Evolutionary conservation across 306 rosid genomes (phyloP).

Genomic region (Boehmeria nivea): DNA sequence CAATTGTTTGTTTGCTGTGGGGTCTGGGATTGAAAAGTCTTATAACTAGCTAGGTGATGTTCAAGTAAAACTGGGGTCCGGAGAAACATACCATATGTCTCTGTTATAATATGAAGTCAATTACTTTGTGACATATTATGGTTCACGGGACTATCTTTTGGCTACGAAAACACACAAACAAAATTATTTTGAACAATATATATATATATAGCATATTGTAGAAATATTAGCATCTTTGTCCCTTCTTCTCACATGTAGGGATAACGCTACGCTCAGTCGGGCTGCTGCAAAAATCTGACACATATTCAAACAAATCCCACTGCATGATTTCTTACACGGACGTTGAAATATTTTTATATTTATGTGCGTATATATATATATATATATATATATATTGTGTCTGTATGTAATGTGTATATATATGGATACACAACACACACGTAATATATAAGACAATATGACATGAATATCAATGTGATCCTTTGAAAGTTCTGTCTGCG

Average conservation of each 20-base stretch:
- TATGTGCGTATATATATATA: neutral
- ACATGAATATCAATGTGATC: too few species aligned
- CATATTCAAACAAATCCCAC: constrained; percentile 37
- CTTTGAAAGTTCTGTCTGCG: too few species aligned
- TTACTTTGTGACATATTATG: constrained; percentile 38
- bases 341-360: neutral
- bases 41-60: too few species aligned
- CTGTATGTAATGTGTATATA: too few species aligned
- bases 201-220: constrained; percentile 21
- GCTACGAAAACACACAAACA: constrained; percentile 13
- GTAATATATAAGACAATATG: too few species aligned
- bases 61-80: too few species aligned
- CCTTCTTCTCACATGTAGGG: constrained; percentile 72
- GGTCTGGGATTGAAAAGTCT: constrained; percentile 20
- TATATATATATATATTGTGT: neutral
- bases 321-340: constrained; percentile 23
- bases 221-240: constrained; percentile 44
- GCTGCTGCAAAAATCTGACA: constrained; percentile 31
- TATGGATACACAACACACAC: too few species aligned
- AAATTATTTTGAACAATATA: constrained; percentile 2
- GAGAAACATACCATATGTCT: constrained; percentile 23
- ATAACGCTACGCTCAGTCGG: neutral
- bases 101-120: constrained; percentile 38
- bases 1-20: constrained; percentile 9
- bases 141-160: constrained; percentile 64